Evolutionary conservation across 352 stramenopile species (phyloP).

Genomic region (Globisporangium perplexum): DNA sequence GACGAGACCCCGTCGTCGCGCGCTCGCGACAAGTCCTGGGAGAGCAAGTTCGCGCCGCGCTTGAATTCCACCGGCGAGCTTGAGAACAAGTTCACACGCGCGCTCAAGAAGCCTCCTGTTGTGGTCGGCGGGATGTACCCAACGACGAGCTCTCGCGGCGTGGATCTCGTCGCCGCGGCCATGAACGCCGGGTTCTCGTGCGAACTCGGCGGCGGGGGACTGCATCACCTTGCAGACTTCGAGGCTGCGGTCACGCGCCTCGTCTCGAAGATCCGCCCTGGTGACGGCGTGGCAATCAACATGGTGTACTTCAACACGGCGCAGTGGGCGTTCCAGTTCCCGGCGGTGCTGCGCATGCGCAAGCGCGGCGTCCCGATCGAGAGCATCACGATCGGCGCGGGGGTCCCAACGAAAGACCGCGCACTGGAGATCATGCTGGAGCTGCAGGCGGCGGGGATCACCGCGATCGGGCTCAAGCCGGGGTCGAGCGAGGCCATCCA

Average conservation of each 20-base stretch:
- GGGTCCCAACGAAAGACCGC: constrained; percentile 76
- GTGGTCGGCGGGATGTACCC: constrained; percentile 84
- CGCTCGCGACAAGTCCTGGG: too few species aligned
- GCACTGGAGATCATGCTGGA: constrained; percentile 76
- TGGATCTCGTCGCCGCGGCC: constrained; percentile 78
- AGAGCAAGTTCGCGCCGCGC: constrained; percentile 38
- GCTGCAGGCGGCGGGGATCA: constrained; percentile 60
- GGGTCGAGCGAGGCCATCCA: constrained; percentile 75
- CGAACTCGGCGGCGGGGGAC: constrained; percentile 71
- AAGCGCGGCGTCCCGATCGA: constrained; percentile 78
- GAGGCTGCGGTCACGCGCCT: constrained; percentile 57
- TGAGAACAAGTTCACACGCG: constrained; percentile 63
- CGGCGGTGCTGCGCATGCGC: constrained; percentile 79
- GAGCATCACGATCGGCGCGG: constrained; percentile 83
- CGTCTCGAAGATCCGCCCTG: constrained; percentile 65
- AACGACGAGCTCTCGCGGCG: constrained; percentile 72
- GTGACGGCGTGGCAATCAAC: constrained; percentile 75
- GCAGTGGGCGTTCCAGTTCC: constrained; percentile 89
- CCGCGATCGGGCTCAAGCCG: constrained; percentile 81
- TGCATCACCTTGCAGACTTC: constrained; percentile 70
- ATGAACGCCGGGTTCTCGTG: constrained; percentile 77
- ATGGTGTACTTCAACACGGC: constrained; percentile 89
- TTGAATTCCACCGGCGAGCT: constrained; percentile 43
- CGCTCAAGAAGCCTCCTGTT: constrained; percentile 73
- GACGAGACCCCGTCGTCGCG: too few species aligned